phyloP scores from a whole-genome alignment of 2,329 filamentous ascomycete genomes.

The Phoma herbarum region DNA sequence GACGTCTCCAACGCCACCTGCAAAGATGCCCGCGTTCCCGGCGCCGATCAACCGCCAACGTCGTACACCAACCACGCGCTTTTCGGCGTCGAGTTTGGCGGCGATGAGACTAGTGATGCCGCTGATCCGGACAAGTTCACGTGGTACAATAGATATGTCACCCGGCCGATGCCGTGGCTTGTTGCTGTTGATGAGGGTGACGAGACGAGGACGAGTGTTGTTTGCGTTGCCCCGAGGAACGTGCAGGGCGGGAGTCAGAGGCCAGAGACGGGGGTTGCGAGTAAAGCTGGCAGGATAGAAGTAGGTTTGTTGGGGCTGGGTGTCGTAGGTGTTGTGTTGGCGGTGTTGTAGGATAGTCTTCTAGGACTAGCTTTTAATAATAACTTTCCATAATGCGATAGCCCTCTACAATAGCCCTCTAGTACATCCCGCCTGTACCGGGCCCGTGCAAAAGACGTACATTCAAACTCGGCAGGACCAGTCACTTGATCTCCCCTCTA shows the following conservation, averaged over 20 bases:
- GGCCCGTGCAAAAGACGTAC: no score
- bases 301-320: background rate
- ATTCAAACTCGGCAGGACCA: no score
- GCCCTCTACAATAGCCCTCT: no score
- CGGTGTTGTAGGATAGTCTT: background rate
- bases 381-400: no score
- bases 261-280: background rate
- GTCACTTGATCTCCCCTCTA: no score
- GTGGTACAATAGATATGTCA: slow-evolving; percentile 5
- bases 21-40: background rate
- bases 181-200: background rate
- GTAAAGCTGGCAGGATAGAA: background rate
- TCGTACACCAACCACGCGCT: background rate
- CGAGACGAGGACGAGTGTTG: background rate
- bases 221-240: slow-evolving; percentile 1
- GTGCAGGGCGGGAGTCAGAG: background rate
- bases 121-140: slow-evolving; percentile 1
- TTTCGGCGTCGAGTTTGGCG: background rate
- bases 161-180: slow-evolving; percentile 1
- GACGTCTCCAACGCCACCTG: background rate
- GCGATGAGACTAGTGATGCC: background rate
- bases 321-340: background rate
- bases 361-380: no score
- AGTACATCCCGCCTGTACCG: no score
- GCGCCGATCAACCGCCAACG: background rate